Evolutionary conservation across 495 filamentous ascomycete genomes (phyloP).

Genomic region (Aspergillus avenaceus): DNA sequence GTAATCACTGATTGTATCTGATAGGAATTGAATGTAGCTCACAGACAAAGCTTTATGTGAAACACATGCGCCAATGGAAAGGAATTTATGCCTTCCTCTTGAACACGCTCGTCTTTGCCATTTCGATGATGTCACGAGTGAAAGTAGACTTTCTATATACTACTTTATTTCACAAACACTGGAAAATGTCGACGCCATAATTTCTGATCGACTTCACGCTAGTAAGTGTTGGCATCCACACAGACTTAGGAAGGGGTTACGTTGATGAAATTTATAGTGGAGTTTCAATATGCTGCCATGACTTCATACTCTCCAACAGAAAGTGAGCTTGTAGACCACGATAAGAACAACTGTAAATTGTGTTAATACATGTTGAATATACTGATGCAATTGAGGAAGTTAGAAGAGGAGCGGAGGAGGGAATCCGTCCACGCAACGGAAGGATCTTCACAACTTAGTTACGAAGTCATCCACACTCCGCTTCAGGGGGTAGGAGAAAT

Average conservation of each 20-base stretch:
- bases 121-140: too few species aligned
- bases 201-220: slow-evolving; percentile 6
- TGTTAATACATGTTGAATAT: not conserved
- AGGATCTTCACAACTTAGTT: too few species aligned
- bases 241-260: not conserved
- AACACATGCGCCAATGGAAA: slow-evolving; percentile 16
- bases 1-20: too few species aligned
- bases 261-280: slow-evolving; percentile 3
- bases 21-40: too few species aligned
- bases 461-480: too few species aligned
- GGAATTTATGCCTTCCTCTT: slow-evolving; percentile 12
- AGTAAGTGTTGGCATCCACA: slow-evolving; percentile 5
- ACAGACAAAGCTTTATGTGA: too few species aligned
- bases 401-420: too few species aligned
- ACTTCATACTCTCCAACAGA: slow-evolving; percentile 15
- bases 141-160: slow-evolving; percentile 6
- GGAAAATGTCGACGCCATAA: slow-evolving; percentile 2
- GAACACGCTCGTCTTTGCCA: too few species aligned
- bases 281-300: slow-evolving; percentile 15
- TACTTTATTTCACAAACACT: slow-evolving; percentile 12
- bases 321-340: slow-evolving; percentile 6
- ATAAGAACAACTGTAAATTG: not conserved
- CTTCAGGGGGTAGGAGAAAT: too few species aligned
- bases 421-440: too few species aligned
- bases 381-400: too few species aligned